A percentile compares a stretch with the other conserved stretches of the same genome.
These are phyloP conservation scores for Porcisia deanei DNA, from an alignment of 208 protist genomes.

Conservation along the genomic window DNA sequence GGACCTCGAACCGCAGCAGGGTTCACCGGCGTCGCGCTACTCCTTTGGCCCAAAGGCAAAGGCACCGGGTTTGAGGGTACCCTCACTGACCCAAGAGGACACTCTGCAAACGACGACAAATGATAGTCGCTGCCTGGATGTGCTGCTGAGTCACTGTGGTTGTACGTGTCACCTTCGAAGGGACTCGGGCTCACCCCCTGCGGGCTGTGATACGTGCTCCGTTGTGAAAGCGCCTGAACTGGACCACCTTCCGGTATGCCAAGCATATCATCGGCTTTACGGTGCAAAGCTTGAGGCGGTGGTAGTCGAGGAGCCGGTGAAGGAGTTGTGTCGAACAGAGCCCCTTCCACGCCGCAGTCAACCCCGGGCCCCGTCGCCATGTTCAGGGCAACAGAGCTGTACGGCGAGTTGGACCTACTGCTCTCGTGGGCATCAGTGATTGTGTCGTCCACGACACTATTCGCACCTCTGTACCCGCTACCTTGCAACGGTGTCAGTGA, in stretches of 20 bases:
- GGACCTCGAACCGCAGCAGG: neutral
- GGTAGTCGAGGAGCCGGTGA: conserved; percentile 1
- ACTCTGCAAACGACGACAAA: conserved; percentile 3
- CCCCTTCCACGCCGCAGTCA: neutral
- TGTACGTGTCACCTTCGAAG: neutral
- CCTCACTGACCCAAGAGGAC: neutral
- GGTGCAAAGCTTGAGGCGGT: neutral
- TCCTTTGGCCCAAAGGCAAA: neutral
- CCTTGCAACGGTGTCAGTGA: neutral
- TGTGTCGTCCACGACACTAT: neutral
- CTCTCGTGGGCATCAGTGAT: neutral
- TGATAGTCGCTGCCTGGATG: neutral
- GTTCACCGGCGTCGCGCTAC: neutral
- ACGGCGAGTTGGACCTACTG: neutral
- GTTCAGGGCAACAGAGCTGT: neutral
- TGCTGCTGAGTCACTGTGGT: neutral
- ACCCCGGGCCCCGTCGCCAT: neutral
- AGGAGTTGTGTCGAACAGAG: neutral
- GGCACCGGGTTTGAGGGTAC: neutral
- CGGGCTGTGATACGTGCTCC: neutral
- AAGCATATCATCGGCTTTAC: neutral
- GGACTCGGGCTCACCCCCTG: conserved; percentile 8
- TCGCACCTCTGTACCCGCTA: neutral
- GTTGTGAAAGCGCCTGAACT: neutral
- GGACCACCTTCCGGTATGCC: neutral